Evolutionary conservation across 129 eudicot species (phyloP), one percentile per base, ranked within the genome.

Genomic region (Apium graveolens): DNA sequence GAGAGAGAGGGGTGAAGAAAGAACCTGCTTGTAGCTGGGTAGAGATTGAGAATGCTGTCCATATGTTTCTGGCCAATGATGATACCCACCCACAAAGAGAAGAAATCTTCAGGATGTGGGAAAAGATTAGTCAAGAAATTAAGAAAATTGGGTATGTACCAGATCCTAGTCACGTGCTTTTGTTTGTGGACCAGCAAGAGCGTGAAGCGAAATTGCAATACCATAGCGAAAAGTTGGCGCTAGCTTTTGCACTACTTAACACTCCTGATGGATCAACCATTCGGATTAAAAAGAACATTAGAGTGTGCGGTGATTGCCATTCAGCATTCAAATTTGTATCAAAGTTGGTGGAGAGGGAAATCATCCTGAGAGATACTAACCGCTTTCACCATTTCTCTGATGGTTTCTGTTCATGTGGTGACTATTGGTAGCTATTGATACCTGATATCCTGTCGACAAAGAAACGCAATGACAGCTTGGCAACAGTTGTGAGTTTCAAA

Each of bases 1-100:
- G 86, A 60, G 86, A 89, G 65, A 82, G 77, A 48, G 90, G 96
- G 5, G 88, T 89, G 2, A 90, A 87, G 51, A 93, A 90, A 69
- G 98, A 90, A 73, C 98, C 98, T 14, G 96, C 96, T 70, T 90
- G 93, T 76, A 93, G 98, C 83, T 93, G 98, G 98, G 91, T 93
- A 70, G 98, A 93, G 77, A 86, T 93, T 18, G 92, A 87, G 78
- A 90, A 87, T 74, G 80, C 81, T 14, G 90, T 93, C 46, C 96
- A 93, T 63, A 77, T 86, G 89, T 93, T 93, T 80, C 92, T 93
- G 86, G 93, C 98, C 43, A 89, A 89, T 77, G 98, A 93, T 70
- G 87, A 87, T 78, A 42, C 83, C 20, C 96, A 90, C 84, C 98
- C 98, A 26, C 83, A 85, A 48, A 84, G 85, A 80, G 80, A 89